Evolutionary conservation across 108 stramenopile genomes (phyloP).

Genomic region (Cylindrotheca closterium): DNA sequence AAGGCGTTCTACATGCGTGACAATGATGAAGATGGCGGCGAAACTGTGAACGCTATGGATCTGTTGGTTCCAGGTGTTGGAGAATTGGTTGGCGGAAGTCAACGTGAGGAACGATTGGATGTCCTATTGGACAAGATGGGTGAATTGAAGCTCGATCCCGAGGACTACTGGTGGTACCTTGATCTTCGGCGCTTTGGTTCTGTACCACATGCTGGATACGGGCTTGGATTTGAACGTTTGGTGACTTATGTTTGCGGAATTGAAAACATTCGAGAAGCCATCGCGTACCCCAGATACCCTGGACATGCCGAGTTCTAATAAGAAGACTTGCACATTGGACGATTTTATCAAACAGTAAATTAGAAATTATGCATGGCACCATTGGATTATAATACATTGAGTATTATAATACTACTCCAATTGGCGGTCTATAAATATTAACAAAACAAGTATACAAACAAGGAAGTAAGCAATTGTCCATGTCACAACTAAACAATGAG

Average conservation of each 20-base stretch:
- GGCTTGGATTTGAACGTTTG: conserved; percentile 98
- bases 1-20: conserved; percentile 99
- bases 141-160: conserved; percentile 81
- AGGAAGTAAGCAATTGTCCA: no score
- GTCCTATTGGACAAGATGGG: conserved; percentile 89
- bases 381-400: no score
- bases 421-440: no score
- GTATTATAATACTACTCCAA: no score
- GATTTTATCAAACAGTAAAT: no score
- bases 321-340: no score
- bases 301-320: conserved; percentile 97
- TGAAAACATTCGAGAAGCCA: conserved; percentile 98
- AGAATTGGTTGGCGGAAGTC: conserved; percentile 98
- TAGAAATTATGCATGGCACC: no score
- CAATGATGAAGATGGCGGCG: conserved; percentile 93
- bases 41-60: conserved; percentile 98
- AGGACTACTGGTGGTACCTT: conserved; percentile 98
- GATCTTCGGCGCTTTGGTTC: conserved; percentile 92
- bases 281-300: conserved; percentile 96
- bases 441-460: no score
- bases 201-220: conserved; percentile 99
- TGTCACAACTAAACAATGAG: no score
- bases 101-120: conserved; percentile 92
- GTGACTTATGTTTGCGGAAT: conserved; percentile 97
- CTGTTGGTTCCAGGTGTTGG: conserved; percentile 98